These are phyloP conservation scores for Collariella sp. DNA, from an alignment of 495 filamentous ascomycete genomes.

Conservation along the genomic window DNA sequence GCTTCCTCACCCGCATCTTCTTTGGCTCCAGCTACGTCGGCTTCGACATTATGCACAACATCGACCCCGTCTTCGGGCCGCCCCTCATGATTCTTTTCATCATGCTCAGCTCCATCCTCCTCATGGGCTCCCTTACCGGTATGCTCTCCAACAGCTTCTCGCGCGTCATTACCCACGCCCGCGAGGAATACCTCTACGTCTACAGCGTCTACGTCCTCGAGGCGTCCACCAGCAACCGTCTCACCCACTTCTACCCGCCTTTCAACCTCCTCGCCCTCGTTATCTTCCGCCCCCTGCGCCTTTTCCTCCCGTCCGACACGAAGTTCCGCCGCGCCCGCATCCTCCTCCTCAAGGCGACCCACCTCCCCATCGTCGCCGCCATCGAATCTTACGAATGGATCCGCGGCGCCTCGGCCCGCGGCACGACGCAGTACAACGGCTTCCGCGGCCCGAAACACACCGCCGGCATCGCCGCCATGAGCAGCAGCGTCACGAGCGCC, in stretches of 20 bases:
- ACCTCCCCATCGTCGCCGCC: constrained; percentile 44
- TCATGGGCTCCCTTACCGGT: constrained; percentile 87
- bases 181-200: constrained; percentile 83
- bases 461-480: too few species aligned
- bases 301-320: constrained; percentile 60
- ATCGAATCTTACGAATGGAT: constrained; percentile 45
- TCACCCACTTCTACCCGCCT: constrained; percentile 71
- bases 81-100: constrained; percentile 77
- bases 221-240: constrained; percentile 64
- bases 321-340: constrained; percentile 67
- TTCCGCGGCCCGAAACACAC: constrained; percentile 22
- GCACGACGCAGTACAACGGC: constrained; percentile 27
- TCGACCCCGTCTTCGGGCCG: constrained; percentile 47
- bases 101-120: constrained; percentile 75
- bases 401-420: constrained; percentile 25
- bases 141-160: constrained; percentile 84
- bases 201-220: constrained; percentile 69
- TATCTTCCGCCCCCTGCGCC: constrained; percentile 72
- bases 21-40: constrained; percentile 69
- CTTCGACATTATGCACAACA: constrained; percentile 52
- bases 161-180: constrained; percentile 60
- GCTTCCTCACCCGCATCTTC: constrained; percentile 80
- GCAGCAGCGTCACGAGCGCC: too few species aligned
- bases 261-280: constrained; percentile 77
- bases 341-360: constrained; percentile 58